Evolutionary conservation across 768 basidiomycete genomes (phyloP), one percentile per base, ranked within the genome.

Genomic region (Aureoboletus auriporus): DNA sequence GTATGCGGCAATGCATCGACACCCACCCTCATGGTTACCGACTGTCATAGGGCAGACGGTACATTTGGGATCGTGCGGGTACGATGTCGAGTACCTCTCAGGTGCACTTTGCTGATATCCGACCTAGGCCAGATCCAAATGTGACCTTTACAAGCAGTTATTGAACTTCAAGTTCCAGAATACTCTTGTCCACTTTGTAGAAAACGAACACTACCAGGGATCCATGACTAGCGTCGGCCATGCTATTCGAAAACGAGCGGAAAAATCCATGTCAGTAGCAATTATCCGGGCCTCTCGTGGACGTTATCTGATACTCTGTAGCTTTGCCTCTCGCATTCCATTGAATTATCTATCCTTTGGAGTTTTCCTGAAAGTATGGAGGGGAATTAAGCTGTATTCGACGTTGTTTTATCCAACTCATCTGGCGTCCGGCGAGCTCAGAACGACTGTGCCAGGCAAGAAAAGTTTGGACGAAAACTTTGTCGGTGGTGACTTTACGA

Each of bases 1-100:
- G 79, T 88, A 16, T 77, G 85, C 16, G 95, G 95, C 10, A 97
- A 94, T 68, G 69, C 79, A 17, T 89, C 94, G 0, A 96, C 92
- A 0, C 86, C 88, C 0, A 85, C 74, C 58, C 70, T 96, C 6
- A 75, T 95, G 35, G 83, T 96, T 23, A 80, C 82, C 0, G 89
- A 93, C 60, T 96, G 94, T 56, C 74, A 79, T 47, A 72, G 73
- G n/a, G 84, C 82, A 1, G 73, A 82, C 37, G 95, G 93, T 23
- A 88, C 84, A 1, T 89, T 88, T 57, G 84, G 91, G 12, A 80
- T 89, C 36, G 79, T 86, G 12, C 77, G 80, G 52, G 93, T 92
- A 56, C 39, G 82, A 9, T 27, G 12, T 12, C 33, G 12, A 29
- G 16, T 23, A 8, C 71, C 8, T 17, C n/a, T 46, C 31, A 39